A percentile compares a stretch with the other conserved stretches of the same genome.
Conservation (phyloP, 202 grass and related monocot species). For the Carex sylvatica region DNA sequence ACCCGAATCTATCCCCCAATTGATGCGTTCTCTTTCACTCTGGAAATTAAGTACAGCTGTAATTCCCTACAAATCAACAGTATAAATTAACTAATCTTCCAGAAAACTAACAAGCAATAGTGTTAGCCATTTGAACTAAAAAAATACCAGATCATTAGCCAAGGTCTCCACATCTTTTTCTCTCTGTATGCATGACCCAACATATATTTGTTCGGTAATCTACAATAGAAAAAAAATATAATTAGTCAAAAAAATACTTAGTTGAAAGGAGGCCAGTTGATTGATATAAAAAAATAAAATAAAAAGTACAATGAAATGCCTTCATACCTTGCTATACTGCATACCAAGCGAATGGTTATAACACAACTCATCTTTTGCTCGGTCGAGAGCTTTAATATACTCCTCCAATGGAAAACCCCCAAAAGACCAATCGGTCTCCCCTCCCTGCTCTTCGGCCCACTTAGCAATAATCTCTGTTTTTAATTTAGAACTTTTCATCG, state of each 20-base stretch:
- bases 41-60: slow-evolving; percentile 98
- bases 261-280: neutral
- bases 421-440: slow-evolving; percentile 72
- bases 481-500: slow-evolving; percentile 34
- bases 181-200: slow-evolving; percentile 97
- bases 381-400: slow-evolving; percentile 93
- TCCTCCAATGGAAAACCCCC: slow-evolving; percentile 93
- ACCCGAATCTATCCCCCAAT: slow-evolving; percentile 95
- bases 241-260: neutral
- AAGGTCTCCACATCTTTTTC: slow-evolving; percentile 82
- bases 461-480: slow-evolving; percentile 62
- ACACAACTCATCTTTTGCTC: slow-evolving; percentile 90
- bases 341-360: slow-evolving; percentile 96
- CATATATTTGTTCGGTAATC: slow-evolving; percentile 96
- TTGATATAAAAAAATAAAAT: neutral
- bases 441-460: slow-evolving; percentile 63
- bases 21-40: slow-evolving; percentile 85
- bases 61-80: slow-evolving; percentile 55
- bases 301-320: neutral
- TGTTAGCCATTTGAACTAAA: neutral
- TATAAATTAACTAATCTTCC: slow-evolving; percentile 8
- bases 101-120: slow-evolving; percentile 2
- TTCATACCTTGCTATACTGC: slow-evolving; percentile 83
- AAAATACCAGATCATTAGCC: slow-evolving; percentile 73
- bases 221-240: slow-evolving; percentile 30